Evolutionary conservation across 83 land plant genomes (phyloP), one percentile per base, ranked within the genome.

Genomic region (Picea engelmannii): DNA sequence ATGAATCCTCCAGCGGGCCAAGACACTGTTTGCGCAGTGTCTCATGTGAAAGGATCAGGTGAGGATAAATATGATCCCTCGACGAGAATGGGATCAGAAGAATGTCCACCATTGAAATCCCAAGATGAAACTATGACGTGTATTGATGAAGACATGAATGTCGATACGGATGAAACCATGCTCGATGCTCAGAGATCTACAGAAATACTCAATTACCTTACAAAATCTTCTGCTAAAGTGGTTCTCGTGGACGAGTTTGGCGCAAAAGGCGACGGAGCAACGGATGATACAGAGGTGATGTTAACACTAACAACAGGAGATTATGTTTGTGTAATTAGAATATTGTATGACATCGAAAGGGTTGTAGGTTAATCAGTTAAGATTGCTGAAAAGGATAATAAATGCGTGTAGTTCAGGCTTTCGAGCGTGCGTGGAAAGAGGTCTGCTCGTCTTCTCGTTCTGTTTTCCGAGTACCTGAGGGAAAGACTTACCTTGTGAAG

Each of bases 201-300:
- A 75, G 60, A 52, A 42, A n/a, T 21, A 23, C 6, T 25, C 6
- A 35, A 70, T 40, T n/a, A 52, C 0, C 3, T 74, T 13, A 24
- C 59, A 12, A 15, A n/a, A n/a, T n/a, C 25, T 66, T 66, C 68
- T 78, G 20, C 42, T 9, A 31, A 59, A 58, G 42, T 60, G 40
- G 69, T 87, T 1, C 84, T 78, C 71, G 91, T 91, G 1, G 84
- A 78, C 25, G 65, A 69, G 16, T 89, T 64, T 70, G 94, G 92
- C 65, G 94, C 92, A 17, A 91, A 84, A 79, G 91, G 87, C 44
- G 92, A 89, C 81, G 94, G 94, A 78, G 31, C 18, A 49, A 76
- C 70, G 21, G 90, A 89, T 81, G 92, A 85, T 64, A 81, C 75
- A 12, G n/a, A 83, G 88, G 88, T 66, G 24, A 78, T 66, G 12